Evolutionary conservation across 441 rosid species (phyloP), one percentile per base, ranked within the genome.

Genomic region (Biscutella laevigata): DNA sequence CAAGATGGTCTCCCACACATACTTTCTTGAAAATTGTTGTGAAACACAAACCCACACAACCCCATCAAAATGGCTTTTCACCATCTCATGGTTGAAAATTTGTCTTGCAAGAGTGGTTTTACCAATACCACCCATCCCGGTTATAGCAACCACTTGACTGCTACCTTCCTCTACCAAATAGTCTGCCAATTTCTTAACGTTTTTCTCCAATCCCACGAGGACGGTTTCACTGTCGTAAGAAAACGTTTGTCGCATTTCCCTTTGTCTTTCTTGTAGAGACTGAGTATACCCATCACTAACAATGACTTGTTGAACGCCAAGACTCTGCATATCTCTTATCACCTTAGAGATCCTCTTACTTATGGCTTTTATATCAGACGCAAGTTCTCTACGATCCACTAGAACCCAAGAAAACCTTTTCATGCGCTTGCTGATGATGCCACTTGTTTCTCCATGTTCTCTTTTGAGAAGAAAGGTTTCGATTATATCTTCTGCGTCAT

Each of bases 121-220:
- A 25, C 74, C 74, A 7, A 69, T 9, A 16, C 74, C 70, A 1
- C 70, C 70, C 69, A 69, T 63, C 2, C 74, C 74, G 2, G 44
- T 42, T 40, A 70, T 37, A 1, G 67, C 54, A 22, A 54, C 52
- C 2, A 61, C 64, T 27, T 30, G 46, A 12, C 3, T 21, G 4
- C 2, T 16, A 22, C 12, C 12, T 45, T 58, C 43, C 12, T 65
- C 42, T 22, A 59, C 34, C 22, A 71, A 28, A 27, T 17, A 7
- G 4, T n/a, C 22, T 20, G 56, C 61, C 38, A 70, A 20, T 19
- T 32, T 14, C 33, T 41, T 3, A 10, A 50, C 25, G 4, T 66
- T 48, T 5, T 8, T n/a, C 42, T 66, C 71, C 2, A 71, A 44
- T 3, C 71, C 71, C 19, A 66, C 71, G 46, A 71, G 34, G 15